Conservation (phyloP, 1,139 yeast genomes). For the Geotrichum reessii region DNA sequence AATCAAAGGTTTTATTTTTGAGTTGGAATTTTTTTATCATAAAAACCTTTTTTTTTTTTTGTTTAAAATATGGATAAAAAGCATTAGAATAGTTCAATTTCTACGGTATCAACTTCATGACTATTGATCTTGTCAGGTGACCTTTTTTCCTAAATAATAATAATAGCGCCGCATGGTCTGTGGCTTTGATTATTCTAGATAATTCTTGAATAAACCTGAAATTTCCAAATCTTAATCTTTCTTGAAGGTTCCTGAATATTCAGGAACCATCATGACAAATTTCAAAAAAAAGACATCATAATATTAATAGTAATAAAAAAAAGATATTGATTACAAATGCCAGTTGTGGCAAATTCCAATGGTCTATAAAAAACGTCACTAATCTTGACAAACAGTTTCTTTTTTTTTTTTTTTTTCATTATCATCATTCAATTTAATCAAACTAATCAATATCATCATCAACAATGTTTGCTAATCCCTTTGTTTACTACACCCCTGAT, state of each 20-base stretch:
- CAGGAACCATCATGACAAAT: neutral
- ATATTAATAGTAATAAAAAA: neutral
- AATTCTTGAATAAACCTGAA: neutral
- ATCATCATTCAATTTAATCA: neutral
- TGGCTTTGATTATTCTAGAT: neutral
- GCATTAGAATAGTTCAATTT: too few species aligned
- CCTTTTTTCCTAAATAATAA: neutral
- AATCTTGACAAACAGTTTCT: too few species aligned
- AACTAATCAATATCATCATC: neutral
- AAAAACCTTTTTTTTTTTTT: too few species aligned
- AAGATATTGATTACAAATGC: neutral
- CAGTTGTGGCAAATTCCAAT: neutral
- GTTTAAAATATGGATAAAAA: too few species aligned
- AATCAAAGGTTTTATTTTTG: too few species aligned
- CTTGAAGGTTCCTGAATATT: neutral
- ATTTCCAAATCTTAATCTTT: neutral
- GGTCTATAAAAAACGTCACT: too few species aligned
- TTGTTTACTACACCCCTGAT: neutral
- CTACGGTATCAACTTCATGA: neutral
- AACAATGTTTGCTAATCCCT: neutral
- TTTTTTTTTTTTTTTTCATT: neutral
- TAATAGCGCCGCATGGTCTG: neutral
- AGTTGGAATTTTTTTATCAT: too few species aligned
- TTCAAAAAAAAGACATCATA: neutral
- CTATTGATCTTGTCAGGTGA: neutral